phyloP scores from a whole-genome alignment of 345 rosid species.

The Ceriops zippeliana region DNA sequence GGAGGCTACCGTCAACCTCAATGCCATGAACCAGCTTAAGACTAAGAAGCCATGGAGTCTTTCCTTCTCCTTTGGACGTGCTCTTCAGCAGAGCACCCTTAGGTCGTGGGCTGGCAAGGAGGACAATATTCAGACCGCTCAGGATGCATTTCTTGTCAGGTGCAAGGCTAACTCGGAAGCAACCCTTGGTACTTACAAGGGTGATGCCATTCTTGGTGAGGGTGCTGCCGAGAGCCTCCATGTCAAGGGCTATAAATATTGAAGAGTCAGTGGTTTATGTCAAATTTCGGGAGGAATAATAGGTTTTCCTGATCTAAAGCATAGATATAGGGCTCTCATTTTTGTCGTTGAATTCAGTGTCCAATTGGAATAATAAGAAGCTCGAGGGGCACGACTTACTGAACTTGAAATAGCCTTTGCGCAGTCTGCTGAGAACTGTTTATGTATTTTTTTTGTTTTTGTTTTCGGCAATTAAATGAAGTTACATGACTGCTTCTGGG shows the following conservation, averaged over 20 bases:
- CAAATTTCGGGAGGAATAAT: background rate
- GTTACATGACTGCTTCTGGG: too few relatives aligned
- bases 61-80: constrained; percentile 91
- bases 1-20: constrained; percentile 77
- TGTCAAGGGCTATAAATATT: constrained; percentile 90
- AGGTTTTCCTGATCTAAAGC: background rate
- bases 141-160: constrained; percentile 53
- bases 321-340: constrained; percentile 3
- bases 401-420: constrained; percentile 6
- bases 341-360: background rate
- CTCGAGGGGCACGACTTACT: background rate
- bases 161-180: constrained; percentile 96
- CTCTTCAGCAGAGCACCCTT: constrained; percentile 89
- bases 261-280: constrained; percentile 6
- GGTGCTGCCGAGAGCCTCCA: constrained; percentile 92
- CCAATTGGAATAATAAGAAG: constrained; percentile 1
- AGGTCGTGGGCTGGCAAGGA: constrained; percentile 87
- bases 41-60: constrained; percentile 91
- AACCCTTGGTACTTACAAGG: constrained; percentile 78
- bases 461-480: too few relatives aligned
- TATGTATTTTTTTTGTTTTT: too few relatives aligned
- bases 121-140: constrained; percentile 68
- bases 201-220: constrained; percentile 64
- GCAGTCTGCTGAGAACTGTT: background rate
- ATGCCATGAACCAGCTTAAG: constrained; percentile 77